A percentile compares a stretch with the other conserved stretches of the same genome.
Conservation (phyloP, 768 basidiomycete genomes). For the Kwoniella bestiolae region DNA sequence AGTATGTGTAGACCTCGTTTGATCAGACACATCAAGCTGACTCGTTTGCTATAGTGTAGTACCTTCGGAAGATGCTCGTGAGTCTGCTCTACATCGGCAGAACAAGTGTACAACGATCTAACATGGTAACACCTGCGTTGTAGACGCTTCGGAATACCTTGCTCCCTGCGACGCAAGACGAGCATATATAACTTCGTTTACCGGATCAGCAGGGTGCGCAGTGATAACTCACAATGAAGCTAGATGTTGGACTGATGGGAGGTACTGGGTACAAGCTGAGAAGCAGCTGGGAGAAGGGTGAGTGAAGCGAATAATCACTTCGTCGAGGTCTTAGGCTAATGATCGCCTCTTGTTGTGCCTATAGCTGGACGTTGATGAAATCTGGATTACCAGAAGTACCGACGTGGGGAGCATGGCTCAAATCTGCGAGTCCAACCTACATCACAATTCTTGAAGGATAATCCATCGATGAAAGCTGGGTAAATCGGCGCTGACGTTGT, state of each 20-base stretch:
- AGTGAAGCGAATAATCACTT: no score
- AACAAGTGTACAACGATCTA: neutral
- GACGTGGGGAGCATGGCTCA: constrained; percentile 33
- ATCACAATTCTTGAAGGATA: no score
- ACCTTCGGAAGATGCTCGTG: constrained; percentile 91
- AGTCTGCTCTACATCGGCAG: constrained; percentile 52
- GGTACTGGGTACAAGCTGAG: constrained; percentile 91
- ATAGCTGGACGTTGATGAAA: constrained; percentile 93
- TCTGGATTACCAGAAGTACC: constrained; percentile 75
- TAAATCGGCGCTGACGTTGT: no score
- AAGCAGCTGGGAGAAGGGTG: constrained; percentile 72
- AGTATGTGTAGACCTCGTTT: constrained; percentile 47
- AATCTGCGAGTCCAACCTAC: constrained; percentile 14
- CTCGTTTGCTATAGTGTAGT: constrained; percentile 64
- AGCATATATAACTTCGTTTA: constrained; percentile 90
- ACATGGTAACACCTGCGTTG: neutral
- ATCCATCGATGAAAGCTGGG: neutral
- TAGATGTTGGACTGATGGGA: constrained; percentile 88
- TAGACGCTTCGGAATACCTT: constrained; percentile 87
- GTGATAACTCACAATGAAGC: constrained; percentile 73
- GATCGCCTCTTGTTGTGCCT: constrained; percentile 45
- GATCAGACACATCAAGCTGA: neutral
- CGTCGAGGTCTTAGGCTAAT: constrained; percentile 2
- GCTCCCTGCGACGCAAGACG: constrained; percentile 82
- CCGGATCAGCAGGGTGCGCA: constrained; percentile 90